These are phyloP conservation scores for Daldinia sp. DNA, from an alignment of 2,329 filamentous ascomycete genomes.

Conservation along the genomic window DNA sequence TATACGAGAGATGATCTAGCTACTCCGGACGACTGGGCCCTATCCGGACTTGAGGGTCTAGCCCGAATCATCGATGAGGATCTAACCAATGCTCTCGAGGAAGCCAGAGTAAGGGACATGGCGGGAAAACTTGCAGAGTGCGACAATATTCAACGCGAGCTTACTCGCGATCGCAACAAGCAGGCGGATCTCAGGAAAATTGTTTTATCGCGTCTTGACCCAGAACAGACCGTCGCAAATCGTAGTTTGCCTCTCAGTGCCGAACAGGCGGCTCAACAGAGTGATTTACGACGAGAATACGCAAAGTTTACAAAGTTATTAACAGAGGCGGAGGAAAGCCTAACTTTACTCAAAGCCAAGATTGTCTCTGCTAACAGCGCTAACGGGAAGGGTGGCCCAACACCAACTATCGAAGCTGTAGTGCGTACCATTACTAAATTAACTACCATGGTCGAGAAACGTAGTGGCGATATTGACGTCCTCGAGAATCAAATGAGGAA, in stretches of 20 bases:
- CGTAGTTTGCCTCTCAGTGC: conserved; percentile 79
- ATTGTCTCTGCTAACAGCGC: conserved; percentile 67
- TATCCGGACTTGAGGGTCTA: conserved; percentile 79
- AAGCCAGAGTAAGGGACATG: conserved; percentile 73
- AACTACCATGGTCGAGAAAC: conserved; percentile 90
- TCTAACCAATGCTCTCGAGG: conserved; percentile 70
- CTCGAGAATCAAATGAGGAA: conserved; percentile 87
- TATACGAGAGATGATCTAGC: conserved; percentile 75
- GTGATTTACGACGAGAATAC: conserved; percentile 80
- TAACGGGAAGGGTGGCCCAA: conserved; percentile 54
- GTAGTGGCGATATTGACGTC: conserved; percentile 88
- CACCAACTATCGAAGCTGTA: conserved; percentile 89
- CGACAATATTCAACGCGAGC: conserved; percentile 72
- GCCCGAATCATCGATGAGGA: conserved; percentile 69
- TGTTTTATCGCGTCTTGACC: conserved; percentile 74
- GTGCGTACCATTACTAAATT: conserved; percentile 91
- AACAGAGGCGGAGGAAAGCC: conserved; percentile 78
- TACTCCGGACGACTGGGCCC: conserved; percentile 71
- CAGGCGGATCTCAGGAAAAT: conserved; percentile 80
- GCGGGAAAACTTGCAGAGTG: conserved; percentile 74
- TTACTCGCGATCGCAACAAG: conserved; percentile 75
- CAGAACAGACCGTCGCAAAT: conserved; percentile 69
- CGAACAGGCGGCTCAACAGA: conserved; percentile 85
- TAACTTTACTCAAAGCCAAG: conserved; percentile 81
- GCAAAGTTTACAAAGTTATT: conserved; percentile 77